phyloP scores from a whole-genome alignment of 1,284 basidiomycete genomes.

The Apiotrichum gracile region DNA sequence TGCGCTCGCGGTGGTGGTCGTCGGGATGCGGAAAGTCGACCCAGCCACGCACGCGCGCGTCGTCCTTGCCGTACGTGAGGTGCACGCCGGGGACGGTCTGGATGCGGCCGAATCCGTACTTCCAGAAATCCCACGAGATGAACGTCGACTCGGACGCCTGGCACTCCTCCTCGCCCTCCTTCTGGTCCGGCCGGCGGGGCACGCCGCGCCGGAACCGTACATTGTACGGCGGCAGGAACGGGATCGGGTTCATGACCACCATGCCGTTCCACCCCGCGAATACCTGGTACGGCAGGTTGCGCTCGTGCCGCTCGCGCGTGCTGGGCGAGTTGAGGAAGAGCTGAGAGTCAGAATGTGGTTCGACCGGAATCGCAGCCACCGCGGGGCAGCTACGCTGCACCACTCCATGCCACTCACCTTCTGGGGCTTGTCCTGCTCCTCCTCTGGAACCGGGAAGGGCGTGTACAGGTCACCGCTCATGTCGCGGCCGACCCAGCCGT shows the following conservation, averaged over 20 bases:
- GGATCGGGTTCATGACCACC: conserved; percentile 40
- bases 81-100: conserved; percentile 42
- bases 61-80: conserved; percentile 41
- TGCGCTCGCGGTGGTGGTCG: conserved; percentile 15
- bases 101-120: conserved; percentile 42
- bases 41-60: conserved; percentile 37
- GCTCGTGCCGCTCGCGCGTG: conserved; percentile 34
- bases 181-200: conserved; percentile 20
- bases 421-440: conserved; percentile 38
- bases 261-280: conserved; percentile 57
- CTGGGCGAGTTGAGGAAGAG: conserved; percentile 36
- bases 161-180: conserved; percentile 29
- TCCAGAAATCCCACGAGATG: conserved; percentile 48
- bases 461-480: conserved; percentile 44
- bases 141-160: conserved; percentile 41
- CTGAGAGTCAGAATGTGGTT: conserved; percentile 10
- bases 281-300: conserved; percentile 46
- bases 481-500: conserved; percentile 49
- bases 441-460: conserved; percentile 43
- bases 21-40: conserved; percentile 30
- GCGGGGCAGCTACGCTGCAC: too few species aligned
- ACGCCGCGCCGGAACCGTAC: conserved; percentile 36
- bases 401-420: conserved; percentile 28
- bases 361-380: too few species aligned
- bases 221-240: conserved; percentile 41